Conservation (phyloP, 1,284 basidiomycete species). For the Rhodotorula mucilaginosa region DNA sequence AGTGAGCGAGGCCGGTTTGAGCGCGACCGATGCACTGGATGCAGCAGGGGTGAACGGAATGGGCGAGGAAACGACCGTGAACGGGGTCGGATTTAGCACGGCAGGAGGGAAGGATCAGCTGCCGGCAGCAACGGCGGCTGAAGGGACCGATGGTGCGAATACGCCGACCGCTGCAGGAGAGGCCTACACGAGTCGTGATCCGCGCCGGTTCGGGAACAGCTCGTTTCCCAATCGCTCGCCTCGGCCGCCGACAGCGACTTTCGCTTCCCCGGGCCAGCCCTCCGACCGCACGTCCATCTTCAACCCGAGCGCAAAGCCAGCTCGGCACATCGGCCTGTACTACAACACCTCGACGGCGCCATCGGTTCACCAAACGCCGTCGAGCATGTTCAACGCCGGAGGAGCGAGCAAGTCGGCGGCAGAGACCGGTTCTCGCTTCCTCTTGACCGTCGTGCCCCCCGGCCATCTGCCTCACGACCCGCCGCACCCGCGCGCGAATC, state of each 20-base stretch:
- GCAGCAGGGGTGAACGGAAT: no score
- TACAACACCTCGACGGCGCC: background rate
- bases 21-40: background rate
- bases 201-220: no score
- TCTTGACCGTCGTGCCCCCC: constrained; percentile 46
- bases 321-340: background rate
- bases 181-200: no score
- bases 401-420: background rate
- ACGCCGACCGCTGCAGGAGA: background rate
- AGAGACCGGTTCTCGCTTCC: constrained; percentile 25
- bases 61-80: no score
- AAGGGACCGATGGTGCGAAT: no score
- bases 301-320: background rate
- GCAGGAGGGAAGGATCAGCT: no score
- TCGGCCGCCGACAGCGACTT: background rate
- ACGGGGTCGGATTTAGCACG: no score
- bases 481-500: constrained; percentile 44
- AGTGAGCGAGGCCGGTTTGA: background rate
- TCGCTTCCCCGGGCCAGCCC: background rate
- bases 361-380: background rate
- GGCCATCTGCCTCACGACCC: constrained; percentile 45
- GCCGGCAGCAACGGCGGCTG: no score
- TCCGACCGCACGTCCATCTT: background rate
- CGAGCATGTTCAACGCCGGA: background rate
- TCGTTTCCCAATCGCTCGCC: no score